Evolutionary conservation across 2,329 filamentous ascomycete genomes (phyloP).

Genomic region (Monosporascus sp.): DNA sequence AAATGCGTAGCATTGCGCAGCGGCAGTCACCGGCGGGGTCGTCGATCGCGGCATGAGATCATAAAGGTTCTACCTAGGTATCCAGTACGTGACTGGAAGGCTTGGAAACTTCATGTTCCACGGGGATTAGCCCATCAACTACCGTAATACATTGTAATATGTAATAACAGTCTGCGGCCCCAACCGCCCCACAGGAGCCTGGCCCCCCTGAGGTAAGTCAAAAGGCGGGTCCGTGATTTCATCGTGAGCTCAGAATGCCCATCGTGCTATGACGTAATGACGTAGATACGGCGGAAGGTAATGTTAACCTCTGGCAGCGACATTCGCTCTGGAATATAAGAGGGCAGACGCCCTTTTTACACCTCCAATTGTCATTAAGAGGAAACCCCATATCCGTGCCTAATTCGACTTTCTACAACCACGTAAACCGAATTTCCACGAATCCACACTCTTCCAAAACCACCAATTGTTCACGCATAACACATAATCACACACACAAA

Average conservation of each 20-base stretch:
- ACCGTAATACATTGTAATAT: no score
- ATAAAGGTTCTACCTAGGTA: not conserved
- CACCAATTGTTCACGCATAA: not conserved
- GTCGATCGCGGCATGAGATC: not conserved
- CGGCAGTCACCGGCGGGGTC: not conserved
- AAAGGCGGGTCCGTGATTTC: not conserved
- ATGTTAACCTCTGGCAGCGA: no score
- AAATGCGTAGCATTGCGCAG: not conserved
- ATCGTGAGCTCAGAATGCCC: not conserved
- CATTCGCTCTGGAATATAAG: no score
- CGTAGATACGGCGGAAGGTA: no score
- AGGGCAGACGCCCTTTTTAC: no score
- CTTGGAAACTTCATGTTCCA: no score
- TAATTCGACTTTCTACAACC: no score
- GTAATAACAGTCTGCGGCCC: no score
- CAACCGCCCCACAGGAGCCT: not conserved
- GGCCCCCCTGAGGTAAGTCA: not conserved
- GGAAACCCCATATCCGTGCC: no score
- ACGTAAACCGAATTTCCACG: not conserved
- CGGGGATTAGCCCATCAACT: no score
- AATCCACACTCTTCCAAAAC: not conserved
- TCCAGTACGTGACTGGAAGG: no score
- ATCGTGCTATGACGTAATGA: not conserved
- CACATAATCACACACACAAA: constrained; percentile 10
- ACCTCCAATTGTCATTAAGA: no score